Percentiles rank a stretch among this genome's conserved stretches.
phyloP scores from a whole-genome alignment of 768 basidiomycete species.

The Polyporus arcularius region DNA sequence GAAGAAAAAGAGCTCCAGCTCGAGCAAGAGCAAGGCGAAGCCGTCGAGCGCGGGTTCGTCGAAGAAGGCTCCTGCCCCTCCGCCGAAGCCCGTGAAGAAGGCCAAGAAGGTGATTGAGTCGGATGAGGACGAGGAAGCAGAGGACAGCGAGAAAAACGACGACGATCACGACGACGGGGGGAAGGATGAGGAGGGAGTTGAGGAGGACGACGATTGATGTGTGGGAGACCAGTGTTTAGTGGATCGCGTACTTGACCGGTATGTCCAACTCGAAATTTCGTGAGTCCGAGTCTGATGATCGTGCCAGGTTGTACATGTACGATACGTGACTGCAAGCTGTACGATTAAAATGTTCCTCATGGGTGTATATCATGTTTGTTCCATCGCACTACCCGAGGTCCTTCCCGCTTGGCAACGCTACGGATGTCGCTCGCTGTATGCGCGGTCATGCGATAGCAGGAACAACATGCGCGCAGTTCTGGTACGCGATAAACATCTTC shows the following conservation, averaged over 20 bases:
- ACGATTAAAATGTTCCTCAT: too few relatives aligned
- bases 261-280: too few relatives aligned
- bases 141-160: constrained; percentile 41
- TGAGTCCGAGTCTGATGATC: too few relatives aligned
- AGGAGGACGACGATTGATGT: constrained; percentile 20
- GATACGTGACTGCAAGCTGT: too few relatives aligned
- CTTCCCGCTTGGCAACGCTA: too few relatives aligned
- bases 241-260: not conserved
- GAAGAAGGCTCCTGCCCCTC: constrained; percentile 17
- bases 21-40: constrained; percentile 8
- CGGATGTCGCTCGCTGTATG: too few relatives aligned
- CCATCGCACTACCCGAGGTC: too few relatives aligned
- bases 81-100: constrained; percentile 21
- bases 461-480: constrained; percentile 7
- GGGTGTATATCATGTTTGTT: too few relatives aligned
- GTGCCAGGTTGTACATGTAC: too few relatives aligned
- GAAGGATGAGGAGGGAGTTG: constrained; percentile 29
- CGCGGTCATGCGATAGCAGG: too few relatives aligned
- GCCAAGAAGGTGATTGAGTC: constrained; percentile 21
- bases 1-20: constrained; percentile 32
- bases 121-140: constrained; percentile 50
- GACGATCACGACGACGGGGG: constrained; percentile 42
- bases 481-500: constrained; percentile 19
- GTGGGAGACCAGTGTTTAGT: not conserved
- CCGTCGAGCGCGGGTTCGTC: constrained; percentile 9